A percentile compares a stretch with the other conserved stretches of the same genome.
Conservation (phyloP, 306 rosid species). For the Quercus parvula region DNA sequence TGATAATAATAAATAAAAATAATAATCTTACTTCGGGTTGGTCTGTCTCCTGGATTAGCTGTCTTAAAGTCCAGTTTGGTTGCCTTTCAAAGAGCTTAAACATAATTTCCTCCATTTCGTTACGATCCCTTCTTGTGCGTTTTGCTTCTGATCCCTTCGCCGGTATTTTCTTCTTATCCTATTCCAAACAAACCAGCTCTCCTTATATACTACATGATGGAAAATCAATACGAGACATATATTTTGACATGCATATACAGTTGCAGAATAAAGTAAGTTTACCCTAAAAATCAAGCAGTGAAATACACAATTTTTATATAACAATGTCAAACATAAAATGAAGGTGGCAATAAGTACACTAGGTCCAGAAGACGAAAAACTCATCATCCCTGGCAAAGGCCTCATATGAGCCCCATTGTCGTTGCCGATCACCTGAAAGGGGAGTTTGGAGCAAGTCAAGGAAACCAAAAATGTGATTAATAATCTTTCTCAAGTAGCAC, state of each 20-base stretch:
- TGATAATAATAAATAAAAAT: neutral
- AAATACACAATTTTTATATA: conserved; percentile 1
- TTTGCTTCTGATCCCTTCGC: conserved; percentile 52
- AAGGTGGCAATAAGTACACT: conserved; percentile 39
- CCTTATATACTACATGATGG: conserved; percentile 11
- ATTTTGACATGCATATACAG: conserved; percentile 5
- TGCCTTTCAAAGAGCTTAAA: conserved; percentile 82
- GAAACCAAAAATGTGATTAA: conserved; percentile 2
- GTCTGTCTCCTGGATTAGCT: conserved; percentile 78
- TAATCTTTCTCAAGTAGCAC: neutral
- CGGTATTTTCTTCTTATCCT: conserved; percentile 77
- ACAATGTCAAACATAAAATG: neutral
- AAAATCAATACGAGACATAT: neutral
- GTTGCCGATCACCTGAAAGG: conserved; percentile 66
- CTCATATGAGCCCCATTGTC: conserved; percentile 73
- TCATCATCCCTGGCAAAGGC: conserved; percentile 79
- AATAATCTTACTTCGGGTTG: conserved; percentile 83
- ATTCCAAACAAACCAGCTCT: conserved; percentile 28
- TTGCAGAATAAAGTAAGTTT: neutral
- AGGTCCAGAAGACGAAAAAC: conserved; percentile 43
- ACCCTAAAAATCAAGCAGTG: conserved; percentile 2
- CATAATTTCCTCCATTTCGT: conserved; percentile 82
- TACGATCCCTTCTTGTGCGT: conserved; percentile 82
- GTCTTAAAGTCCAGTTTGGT: conserved; percentile 72
- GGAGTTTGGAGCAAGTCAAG: conserved; percentile 22